Percentiles rank a stretch among this genome's conserved stretches.
These are phyloP conservation scores for Murraya koenigii DNA, from an alignment of 345 rosid genomes.

Conservation along the genomic window DNA sequence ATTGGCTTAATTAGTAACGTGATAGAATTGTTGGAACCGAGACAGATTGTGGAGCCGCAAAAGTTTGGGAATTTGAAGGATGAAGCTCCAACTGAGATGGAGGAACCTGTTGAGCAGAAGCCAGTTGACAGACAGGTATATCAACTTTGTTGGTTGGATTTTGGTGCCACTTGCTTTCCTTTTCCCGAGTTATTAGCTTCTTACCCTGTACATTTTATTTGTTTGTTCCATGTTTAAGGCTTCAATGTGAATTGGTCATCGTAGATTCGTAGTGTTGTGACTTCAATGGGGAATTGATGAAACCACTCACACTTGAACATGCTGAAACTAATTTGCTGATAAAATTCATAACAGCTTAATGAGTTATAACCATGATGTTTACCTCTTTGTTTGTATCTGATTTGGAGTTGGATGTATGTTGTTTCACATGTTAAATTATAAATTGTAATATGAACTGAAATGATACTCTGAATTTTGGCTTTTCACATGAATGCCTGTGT, in stretches of 20 bases:
- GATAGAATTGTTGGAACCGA: slow-evolving; percentile 48
- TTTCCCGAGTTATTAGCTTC: not conserved
- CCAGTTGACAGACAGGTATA: slow-evolving; percentile 81
- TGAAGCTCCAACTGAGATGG: slow-evolving; percentile 31
- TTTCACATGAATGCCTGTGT: not conserved
- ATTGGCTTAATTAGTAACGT: slow-evolving; percentile 43
- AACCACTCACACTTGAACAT: not conserved
- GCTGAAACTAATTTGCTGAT: not conserved
- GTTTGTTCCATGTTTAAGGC: not conserved
- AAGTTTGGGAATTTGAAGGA: slow-evolving; percentile 33
- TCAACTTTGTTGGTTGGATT: not conserved
- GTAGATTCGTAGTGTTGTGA: not conserved
- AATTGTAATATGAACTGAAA: not conserved
- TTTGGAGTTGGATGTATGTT: not conserved
- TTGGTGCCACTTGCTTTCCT: not conserved
- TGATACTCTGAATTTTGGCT: not conserved
- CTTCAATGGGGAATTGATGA: not conserved
- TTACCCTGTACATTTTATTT: not conserved
- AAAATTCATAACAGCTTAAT: not conserved
- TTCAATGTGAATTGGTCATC: not conserved
- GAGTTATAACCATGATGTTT: not conserved
- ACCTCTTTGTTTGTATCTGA: not conserved
- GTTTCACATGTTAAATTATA: not conserved
- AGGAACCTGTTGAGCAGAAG: slow-evolving; percentile 43
- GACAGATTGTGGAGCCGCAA: slow-evolving; percentile 28